These are phyloP conservation scores for Penicillium lagena DNA, from an alignment of 495 filamentous ascomycete genomes.

Conservation along the genomic window DNA sequence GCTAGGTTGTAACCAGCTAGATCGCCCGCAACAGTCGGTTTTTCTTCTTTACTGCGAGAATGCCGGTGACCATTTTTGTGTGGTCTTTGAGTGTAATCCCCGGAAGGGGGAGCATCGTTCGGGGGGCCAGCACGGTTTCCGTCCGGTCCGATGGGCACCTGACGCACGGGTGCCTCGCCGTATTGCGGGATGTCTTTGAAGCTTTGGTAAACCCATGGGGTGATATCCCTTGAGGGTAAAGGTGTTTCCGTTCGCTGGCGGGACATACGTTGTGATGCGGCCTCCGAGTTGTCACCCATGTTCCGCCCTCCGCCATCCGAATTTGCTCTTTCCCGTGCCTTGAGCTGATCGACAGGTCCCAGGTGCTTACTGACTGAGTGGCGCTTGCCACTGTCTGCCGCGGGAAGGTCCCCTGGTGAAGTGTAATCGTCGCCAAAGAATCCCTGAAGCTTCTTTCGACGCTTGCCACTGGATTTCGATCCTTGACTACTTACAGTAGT, in stretches of 20 bases:
- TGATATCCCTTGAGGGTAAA: constrained; percentile 87
- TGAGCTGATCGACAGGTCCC: constrained; percentile 49
- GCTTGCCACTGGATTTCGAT: constrained; percentile 71
- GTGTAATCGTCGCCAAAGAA: constrained; percentile 86
- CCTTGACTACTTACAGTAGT: constrained; percentile 87
- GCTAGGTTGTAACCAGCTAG: constrained; percentile 30
- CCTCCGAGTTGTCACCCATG: too few species aligned
- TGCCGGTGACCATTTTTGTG: constrained; percentile 70
- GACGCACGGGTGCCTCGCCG: constrained; percentile 75
- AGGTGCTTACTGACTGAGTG: constrained; percentile 9
- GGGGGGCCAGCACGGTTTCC: constrained; percentile 53
- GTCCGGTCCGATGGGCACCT: constrained; percentile 64
- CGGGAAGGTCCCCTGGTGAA: constrained; percentile 52
- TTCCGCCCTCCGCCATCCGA: constrained; percentile 30
- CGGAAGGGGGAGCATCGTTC: constrained; percentile 32
- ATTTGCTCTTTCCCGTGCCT: constrained; percentile 60
- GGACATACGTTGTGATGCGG: constrained; percentile 56
- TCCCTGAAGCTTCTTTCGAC: constrained; percentile 65
- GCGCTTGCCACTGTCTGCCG: constrained; percentile 53
- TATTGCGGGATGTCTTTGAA: constrained; percentile 74
- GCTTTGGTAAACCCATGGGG: constrained; percentile 93
- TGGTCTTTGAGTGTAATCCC: constrained; percentile 50
- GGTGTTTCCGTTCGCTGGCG: constrained; percentile 63
- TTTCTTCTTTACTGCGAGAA: constrained; percentile 67
- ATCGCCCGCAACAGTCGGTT: constrained; percentile 41